A percentile compares a stretch with the other conserved stretches of the same genome.
Conservation (phyloP, 495 filamentous ascomycete species). For the Schizothecium vesticola region DNA sequence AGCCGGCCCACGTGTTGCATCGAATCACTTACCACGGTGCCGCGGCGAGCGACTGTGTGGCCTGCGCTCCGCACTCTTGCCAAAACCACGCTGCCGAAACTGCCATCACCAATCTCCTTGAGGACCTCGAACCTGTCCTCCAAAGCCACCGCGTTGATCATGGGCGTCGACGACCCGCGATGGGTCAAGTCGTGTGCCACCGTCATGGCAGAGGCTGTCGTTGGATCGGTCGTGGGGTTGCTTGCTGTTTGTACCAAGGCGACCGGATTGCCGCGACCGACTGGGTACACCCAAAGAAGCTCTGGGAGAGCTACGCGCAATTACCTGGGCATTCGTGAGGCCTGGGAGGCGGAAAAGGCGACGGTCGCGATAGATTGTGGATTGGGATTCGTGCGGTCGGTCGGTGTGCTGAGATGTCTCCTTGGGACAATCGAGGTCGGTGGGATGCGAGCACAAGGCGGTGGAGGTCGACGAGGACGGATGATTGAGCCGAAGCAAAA, state of each 20-base stretch:
- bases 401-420: background rate
- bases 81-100: conserved; percentile 92
- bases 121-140: conserved; percentile 92
- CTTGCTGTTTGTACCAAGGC: background rate
- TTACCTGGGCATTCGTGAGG: conserved; percentile 35
- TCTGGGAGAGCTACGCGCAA: conserved; percentile 29
- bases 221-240: background rate
- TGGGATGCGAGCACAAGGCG: background rate
- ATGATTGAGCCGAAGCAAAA: conserved; percentile 12
- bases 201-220: conserved; percentile 52
- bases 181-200: conserved; percentile 59
- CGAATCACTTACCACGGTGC: conserved; percentile 71
- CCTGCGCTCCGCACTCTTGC: conserved; percentile 87
- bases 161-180: conserved; percentile 49
- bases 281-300: conserved; percentile 13
- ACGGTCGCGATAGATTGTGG: conserved; percentile 3
- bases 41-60: conserved; percentile 78
- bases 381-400: background rate
- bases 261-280: background rate
- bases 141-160: conserved; percentile 44
- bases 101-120: conserved; percentile 98
- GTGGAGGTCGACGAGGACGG: background rate
- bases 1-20: background rate
- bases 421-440: background rate
- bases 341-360: background rate